Conservation (phyloP, 148 eudicot genomes). For the Vaccinium darrowii region DNA sequence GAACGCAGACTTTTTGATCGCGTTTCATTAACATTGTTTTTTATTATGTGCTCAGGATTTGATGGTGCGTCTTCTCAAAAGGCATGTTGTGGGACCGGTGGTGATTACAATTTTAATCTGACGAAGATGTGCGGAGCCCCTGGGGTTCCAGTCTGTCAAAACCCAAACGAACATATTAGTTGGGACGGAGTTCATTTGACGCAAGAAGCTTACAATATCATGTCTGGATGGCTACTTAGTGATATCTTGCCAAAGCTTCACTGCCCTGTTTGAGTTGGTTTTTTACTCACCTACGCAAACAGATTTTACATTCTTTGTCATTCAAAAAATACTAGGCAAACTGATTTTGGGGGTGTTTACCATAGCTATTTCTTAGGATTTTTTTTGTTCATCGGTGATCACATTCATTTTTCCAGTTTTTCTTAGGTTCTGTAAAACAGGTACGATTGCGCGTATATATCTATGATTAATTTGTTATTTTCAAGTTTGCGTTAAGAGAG, state of each 20-base stretch:
- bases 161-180: not conserved
- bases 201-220: not conserved
- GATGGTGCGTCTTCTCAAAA: not conserved
- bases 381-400: not conserved
- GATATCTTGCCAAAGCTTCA: slow-evolving; percentile 4
- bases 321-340: too few species aligned
- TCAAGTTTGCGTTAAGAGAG: not conserved
- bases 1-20: not conserved
- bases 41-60: slow-evolving; percentile 7
- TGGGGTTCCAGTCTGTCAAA: slow-evolving; percentile 1
- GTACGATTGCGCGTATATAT: not conserved
- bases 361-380: not conserved
- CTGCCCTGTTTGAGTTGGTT: not conserved
- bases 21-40: not conserved
- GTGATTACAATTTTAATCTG: slow-evolving; percentile 5
- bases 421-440: not conserved
- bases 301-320: too few species aligned
- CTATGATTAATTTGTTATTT: not conserved
- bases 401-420: not conserved
- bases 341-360: too few species aligned
- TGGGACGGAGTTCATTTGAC: slow-evolving; percentile 24
- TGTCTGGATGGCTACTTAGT: not conserved
- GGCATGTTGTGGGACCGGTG: slow-evolving; percentile 19
- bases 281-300: not conserved
- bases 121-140: not conserved